Conservation (phyloP, 2,329 filamentous ascomycete genomes). For the Leptographium lundbergii region DNA sequence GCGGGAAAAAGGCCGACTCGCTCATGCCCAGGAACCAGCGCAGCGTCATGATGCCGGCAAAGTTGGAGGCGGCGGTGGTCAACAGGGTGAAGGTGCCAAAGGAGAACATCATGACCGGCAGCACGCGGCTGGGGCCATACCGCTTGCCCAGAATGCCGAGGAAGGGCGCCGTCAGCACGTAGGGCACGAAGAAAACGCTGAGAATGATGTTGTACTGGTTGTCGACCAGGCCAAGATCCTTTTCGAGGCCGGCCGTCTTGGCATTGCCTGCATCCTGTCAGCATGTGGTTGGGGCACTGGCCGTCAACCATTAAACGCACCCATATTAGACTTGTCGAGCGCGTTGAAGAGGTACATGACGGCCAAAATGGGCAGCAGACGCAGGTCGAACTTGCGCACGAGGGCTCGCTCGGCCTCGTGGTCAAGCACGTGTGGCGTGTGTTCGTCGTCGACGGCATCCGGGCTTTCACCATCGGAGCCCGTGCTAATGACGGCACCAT, state of each 20-base stretch:
- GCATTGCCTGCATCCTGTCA: background rate
- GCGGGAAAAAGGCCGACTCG: slow-evolving; percentile 13
- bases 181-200: slow-evolving; percentile 64
- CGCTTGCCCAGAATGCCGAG: slow-evolving; percentile 54
- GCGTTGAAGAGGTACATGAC: slow-evolving; percentile 38
- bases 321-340: slow-evolving; percentile 23
- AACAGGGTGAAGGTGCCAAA: slow-evolving; percentile 53
- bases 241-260: background rate
- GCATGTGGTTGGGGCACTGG: too few species aligned
- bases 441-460: background rate
- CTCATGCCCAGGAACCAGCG: slow-evolving; percentile 57
- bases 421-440: slow-evolving; percentile 21
- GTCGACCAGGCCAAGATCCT: slow-evolving; percentile 18
- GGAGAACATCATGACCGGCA: slow-evolving; percentile 62
- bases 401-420: slow-evolving; percentile 33
- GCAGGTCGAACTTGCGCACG: slow-evolving; percentile 41
- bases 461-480: background rate
- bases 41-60: slow-evolving; percentile 24
- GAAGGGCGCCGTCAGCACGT: slow-evolving; percentile 54
- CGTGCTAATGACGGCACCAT: background rate
- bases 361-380: slow-evolving; percentile 39
- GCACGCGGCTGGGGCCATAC: slow-evolving; percentile 50
- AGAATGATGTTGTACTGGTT: slow-evolving; percentile 61
- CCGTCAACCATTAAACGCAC: slow-evolving; percentile 6
- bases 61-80: slow-evolving; percentile 26